Base-by-base conservation (phyloP, 2,329 filamentous ascomycete species). In the Pestalotiopsis sp. region DNA sequence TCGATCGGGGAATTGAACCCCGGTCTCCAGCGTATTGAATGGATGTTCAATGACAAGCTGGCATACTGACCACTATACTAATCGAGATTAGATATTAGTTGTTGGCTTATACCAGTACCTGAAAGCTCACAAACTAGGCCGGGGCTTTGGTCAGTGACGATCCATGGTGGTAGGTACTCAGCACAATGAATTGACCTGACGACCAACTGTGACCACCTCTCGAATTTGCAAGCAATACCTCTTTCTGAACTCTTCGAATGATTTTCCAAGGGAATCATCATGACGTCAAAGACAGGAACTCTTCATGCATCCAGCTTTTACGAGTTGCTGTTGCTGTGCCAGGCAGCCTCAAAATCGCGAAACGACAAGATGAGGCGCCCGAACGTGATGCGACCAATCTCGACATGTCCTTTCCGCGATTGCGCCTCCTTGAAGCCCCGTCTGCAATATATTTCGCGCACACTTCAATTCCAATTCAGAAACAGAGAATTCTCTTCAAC, bases 61-160 rank as follows among this genome's bases (percentile, higher is more conserved):
- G 64, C 64, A 69, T 66, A 69, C 68, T 69, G 64, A 66, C 64
- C 68, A 69, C 68, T 69, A 69, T 69, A 69, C 67, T 68, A 68
- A 66, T 66, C 64, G 64, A 66, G 64, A 66, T 63, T 36, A 23
- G 36, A 38, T 62, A 38, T 12, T 11, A 2, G 6, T 12, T 2
- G 6, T 23, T 2, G 0, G 7, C 5, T 52, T 52, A 52, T 9
- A 1, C 20, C 4, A 20, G 1, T 52, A 23, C 0, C 4, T 9
- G 14, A n/a, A 2, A n/a, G n/a, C n/a, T 52, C 20, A 20, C 1
- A 3, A 45, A 4, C 3, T 17, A 2, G 41, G 2, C 41, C 11
- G 3, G 3, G 23, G 45, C 14, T 52, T n/a, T n/a, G 45, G 9
- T 52, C n/a, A 11, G n/a, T 6, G 45, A 52, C 45, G 45, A 23